These are phyloP conservation scores for Micractinium sp. DNA, from an alignment of 139 green algal species.

Conservation along the genomic window DNA sequence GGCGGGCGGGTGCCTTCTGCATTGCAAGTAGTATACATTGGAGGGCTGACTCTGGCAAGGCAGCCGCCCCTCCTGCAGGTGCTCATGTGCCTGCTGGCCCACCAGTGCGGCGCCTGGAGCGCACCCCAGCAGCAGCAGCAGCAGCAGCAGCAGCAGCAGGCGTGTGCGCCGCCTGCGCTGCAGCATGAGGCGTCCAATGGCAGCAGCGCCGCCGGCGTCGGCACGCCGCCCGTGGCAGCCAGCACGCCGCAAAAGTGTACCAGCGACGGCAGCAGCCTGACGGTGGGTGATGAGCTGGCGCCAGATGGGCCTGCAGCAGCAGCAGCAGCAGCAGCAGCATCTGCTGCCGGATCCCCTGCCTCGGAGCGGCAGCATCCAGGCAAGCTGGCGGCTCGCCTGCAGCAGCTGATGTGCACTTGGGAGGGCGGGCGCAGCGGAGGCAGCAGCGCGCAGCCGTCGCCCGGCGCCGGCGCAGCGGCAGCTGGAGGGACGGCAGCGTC, in stretches of 20 bases:
- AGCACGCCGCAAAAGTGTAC: not conserved
- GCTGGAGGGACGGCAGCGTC: not conserved
- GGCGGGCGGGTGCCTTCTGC: too few species aligned
- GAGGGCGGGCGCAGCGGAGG: not conserved
- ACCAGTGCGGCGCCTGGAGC: not conserved
- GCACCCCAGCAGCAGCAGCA: not conserved
- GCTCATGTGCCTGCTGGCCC: constrained; percentile 27
- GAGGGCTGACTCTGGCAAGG: too few species aligned
- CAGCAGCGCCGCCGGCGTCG: not conserved
- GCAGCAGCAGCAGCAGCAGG: constrained; percentile 12
- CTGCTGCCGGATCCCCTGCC: not conserved
- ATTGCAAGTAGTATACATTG: too few species aligned
- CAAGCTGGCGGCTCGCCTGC: not conserved
- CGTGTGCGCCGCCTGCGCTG: not conserved
- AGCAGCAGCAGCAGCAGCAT: not conserved
- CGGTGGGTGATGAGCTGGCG: not conserved
- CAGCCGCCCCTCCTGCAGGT: too few species aligned
- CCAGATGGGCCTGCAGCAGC: not conserved
- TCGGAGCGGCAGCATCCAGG: constrained; percentile 8
- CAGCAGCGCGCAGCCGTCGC: not conserved
- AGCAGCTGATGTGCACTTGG: constrained; percentile 9
- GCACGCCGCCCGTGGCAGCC: not conserved
- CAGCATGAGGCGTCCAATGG: not conserved
- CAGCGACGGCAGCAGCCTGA: constrained; percentile 3
- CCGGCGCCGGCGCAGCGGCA: not conserved